These are phyloP conservation scores for Flaveria robusta DNA, from an alignment of 129 eudicot species.

Conservation along the genomic window DNA sequence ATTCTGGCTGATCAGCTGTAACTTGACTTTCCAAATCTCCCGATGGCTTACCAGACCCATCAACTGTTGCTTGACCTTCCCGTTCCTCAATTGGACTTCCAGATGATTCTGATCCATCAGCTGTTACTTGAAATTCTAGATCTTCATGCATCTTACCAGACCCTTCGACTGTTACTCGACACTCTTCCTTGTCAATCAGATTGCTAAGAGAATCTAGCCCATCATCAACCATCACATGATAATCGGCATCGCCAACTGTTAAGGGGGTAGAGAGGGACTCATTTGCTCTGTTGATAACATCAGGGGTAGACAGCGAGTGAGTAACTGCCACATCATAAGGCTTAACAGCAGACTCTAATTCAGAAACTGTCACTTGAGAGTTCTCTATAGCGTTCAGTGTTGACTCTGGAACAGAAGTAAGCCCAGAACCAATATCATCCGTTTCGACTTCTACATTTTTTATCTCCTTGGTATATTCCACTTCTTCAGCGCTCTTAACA, in stretches of 20 bases:
- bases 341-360: conserved; percentile 16
- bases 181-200: conserved; percentile 20
- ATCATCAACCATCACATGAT: conserved; percentile 23
- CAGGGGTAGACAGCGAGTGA: conserved; percentile 8
- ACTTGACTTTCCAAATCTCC: conserved; percentile 26
- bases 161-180: conserved; percentile 18
- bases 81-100: conserved; percentile 17
- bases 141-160: conserved; percentile 25
- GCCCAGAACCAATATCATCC: conserved; percentile 12
- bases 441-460: conserved; percentile 11
- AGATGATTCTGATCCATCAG: conserved; percentile 18
- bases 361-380: conserved; percentile 13
- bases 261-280: neutral
- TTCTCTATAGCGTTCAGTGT: conserved; percentile 15
- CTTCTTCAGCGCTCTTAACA: conserved; percentile 21
- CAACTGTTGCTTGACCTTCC: conserved; percentile 27
- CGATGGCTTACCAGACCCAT: conserved; percentile 27
- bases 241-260: conserved; percentile 23
- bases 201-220: conserved; percentile 12
- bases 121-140: conserved; percentile 24
- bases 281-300: neutral
- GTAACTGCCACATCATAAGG: conserved; percentile 5
- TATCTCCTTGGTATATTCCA: neutral
- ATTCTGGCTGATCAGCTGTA: conserved; percentile 21
- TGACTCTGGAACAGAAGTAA: conserved; percentile 20